Evolutionary conservation across 2,329 filamentous ascomycete genomes (phyloP).

Genomic region (Xylaria sp.): DNA sequence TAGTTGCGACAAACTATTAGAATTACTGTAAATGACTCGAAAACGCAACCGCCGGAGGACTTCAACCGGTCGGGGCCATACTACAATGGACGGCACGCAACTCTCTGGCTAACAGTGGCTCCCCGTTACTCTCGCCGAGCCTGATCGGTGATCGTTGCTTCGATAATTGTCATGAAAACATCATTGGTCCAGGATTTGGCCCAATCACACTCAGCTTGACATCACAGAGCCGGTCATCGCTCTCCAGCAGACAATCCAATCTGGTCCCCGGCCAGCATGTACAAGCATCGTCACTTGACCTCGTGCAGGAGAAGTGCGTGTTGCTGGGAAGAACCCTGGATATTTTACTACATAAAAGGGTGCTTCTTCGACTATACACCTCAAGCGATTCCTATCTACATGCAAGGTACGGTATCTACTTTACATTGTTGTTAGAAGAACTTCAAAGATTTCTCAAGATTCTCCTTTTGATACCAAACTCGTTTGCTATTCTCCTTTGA

Average conservation of each 20-base stretch:
- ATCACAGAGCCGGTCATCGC: constrained; percentile 38
- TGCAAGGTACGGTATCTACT: constrained; percentile 35
- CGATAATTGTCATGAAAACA: constrained; percentile 35
- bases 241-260: constrained; percentile 23
- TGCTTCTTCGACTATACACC: constrained; percentile 10
- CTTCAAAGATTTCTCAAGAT: neutral
- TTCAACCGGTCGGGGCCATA: neutral
- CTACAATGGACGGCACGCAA: constrained; percentile 4
- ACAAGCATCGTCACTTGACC: constrained; percentile 37
- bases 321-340: neutral
- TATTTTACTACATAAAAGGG: constrained; percentile 26
- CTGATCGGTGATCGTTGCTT: constrained; percentile 26
- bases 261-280: constrained; percentile 25
- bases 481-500: neutral
- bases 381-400: constrained; percentile 2
- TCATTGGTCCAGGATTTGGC: constrained; percentile 28
- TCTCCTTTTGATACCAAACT: neutral
- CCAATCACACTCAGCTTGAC: constrained; percentile 37
- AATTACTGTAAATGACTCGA: neutral
- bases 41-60: neutral
- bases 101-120: constrained; percentile 13
- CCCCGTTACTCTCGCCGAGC: constrained; percentile 4
- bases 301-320: constrained; percentile 24
- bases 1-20: neutral
- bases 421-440: constrained; percentile 26